Conservation (phyloP, 345 rosid genomes). For the Hevea brasiliensis region DNA sequence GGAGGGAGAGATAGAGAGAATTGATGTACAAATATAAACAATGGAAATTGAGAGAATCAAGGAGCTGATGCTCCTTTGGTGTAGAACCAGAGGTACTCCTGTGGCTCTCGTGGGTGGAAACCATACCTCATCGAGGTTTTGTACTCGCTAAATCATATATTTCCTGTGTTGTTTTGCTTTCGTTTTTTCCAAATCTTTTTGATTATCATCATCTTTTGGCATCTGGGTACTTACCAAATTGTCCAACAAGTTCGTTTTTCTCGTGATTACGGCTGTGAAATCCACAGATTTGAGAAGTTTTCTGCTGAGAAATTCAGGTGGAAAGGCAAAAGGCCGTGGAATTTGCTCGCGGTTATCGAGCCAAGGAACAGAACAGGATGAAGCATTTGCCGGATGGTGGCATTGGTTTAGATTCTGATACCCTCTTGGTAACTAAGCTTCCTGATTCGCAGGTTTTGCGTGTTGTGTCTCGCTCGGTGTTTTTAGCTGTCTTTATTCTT, state of each 20-base stretch:
- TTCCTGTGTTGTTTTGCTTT: constrained; percentile 7
- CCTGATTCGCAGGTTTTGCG: constrained; percentile 42
- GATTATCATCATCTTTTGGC: constrained; percentile 2
- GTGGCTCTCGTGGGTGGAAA: too few species aligned
- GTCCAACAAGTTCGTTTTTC: constrained; percentile 3
- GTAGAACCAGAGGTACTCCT: too few species aligned
- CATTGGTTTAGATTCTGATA: constrained; percentile 21
- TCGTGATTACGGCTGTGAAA: not conserved
- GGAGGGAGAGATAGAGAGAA: not conserved
- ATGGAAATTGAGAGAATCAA: not conserved
- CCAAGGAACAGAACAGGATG: constrained; percentile 17
- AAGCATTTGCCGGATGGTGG: constrained; percentile 23
- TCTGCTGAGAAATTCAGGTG: not conserved
- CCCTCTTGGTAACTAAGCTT: constrained; percentile 38
- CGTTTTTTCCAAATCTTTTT: constrained; percentile 8
- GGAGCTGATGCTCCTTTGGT: too few species aligned
- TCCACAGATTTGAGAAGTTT: not conserved
- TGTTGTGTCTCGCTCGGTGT: constrained; percentile 44
- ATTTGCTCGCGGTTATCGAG: constrained; percentile 19
- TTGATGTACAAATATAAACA: too few species aligned
- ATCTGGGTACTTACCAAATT: constrained; percentile 23
- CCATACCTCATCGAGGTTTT: too few species aligned
- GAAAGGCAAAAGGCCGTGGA: constrained; percentile 20
- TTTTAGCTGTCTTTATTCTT: constrained; percentile 38
- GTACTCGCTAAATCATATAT: constrained; percentile 17